A percentile compares a stretch with the other conserved stretches of the same genome.
Evolutionary conservation across 352 stramenopile species (phyloP).

Genomic region (Phytophthora aleatoria): DNA sequence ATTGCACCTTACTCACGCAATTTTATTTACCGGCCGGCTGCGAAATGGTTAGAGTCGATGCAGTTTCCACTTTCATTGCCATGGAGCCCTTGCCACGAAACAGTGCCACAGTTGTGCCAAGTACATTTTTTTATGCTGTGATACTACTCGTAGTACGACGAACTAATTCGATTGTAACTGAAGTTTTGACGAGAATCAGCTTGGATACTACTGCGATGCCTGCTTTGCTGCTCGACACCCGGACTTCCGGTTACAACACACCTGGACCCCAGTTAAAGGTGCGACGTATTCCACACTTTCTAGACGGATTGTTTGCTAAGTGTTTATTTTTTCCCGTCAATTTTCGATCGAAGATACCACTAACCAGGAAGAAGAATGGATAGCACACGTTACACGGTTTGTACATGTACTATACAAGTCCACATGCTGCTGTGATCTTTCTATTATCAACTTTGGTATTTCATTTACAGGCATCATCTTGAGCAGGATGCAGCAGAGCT

Average conservation of each 20-base stretch:
- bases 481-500: conserved; percentile 72
- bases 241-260: conserved; percentile 54
- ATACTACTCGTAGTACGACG: not conserved
- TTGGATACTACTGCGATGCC: conserved; percentile 70
- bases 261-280: conserved; percentile 58
- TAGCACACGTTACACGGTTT: conserved; percentile 59
- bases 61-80: conserved; percentile 63
- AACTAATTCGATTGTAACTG: not conserved
- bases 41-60: conserved; percentile 41
- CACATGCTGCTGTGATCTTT: not conserved
- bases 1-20: not conserved
- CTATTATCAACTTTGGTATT: not conserved
- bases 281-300: not conserved
- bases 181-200: conserved; percentile 60
- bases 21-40: not conserved
- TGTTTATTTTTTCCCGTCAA: not conserved
- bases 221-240: conserved; percentile 69
- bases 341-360: conserved; percentile 38
- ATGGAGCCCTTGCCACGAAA: conserved; percentile 49
- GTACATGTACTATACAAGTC: conserved; percentile 10
- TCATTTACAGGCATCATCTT: conserved; percentile 53
- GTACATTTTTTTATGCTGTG: conserved; percentile 30
- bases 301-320: conserved; percentile 6
- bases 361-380: conserved; percentile 68
- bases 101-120: conserved; percentile 74